phyloP scores from a whole-genome alignment of 1,139 yeast genomes.

The Komagataea norvegica region DNA sequence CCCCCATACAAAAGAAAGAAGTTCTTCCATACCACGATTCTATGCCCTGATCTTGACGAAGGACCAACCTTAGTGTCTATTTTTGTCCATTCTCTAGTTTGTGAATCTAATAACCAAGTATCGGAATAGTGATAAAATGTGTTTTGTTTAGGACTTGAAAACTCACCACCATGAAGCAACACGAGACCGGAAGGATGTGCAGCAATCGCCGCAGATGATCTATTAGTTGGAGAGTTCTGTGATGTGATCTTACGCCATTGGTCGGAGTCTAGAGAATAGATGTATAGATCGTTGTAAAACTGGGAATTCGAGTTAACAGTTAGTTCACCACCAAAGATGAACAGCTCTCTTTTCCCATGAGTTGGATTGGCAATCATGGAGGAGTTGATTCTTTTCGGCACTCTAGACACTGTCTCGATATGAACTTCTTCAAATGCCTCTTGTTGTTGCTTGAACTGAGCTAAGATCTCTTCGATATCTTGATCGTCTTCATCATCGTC shows the following conservation, averaged over 20 bases:
- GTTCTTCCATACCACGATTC: slow-evolving; percentile 90
- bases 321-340: slow-evolving; percentile 88
- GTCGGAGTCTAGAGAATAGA: slow-evolving; percentile 72
- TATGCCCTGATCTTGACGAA: slow-evolving; percentile 84
- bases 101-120: slow-evolving; percentile 87
- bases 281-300: slow-evolving; percentile 77
- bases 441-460: slow-evolving; percentile 75
- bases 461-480: slow-evolving; percentile 81
- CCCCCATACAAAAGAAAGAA: slow-evolving; percentile 86
- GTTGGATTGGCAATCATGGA: slow-evolving; percentile 72
- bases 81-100: slow-evolving; percentile 85
- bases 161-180: slow-evolving; percentile 92
- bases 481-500: slow-evolving; percentile 76
- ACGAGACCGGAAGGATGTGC: slow-evolving; percentile 88
- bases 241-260: slow-evolving; percentile 78
- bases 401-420: slow-evolving; percentile 53
- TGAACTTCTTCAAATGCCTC: slow-evolving; percentile 69
- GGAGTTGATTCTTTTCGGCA: slow-evolving; percentile 67
- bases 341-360: slow-evolving; percentile 70
- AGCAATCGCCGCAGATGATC: slow-evolving; percentile 93
- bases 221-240: slow-evolving; percentile 84
- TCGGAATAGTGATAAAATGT: slow-evolving; percentile 96
- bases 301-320: slow-evolving; percentile 47
- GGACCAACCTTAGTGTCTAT: slow-evolving; percentile 76
- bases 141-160: slow-evolving; percentile 92